These are phyloP conservation scores for Pestalotiopsis fici DNA, from an alignment of 2,329 filamentous ascomycete genomes.

Conservation along the genomic window DNA sequence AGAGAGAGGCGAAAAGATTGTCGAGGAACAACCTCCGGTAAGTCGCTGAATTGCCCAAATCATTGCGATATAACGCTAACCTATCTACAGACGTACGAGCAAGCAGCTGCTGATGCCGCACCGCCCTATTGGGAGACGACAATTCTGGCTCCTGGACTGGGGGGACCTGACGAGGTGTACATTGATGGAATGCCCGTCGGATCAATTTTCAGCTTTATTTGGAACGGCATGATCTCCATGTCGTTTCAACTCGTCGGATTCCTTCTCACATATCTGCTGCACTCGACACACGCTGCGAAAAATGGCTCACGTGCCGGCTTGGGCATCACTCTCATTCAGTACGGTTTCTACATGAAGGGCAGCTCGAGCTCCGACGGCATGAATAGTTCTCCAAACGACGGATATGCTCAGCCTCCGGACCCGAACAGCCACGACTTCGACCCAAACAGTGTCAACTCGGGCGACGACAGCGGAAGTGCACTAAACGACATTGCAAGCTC, in stretches of 20 bases:
- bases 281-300: constrained; percentile 97
- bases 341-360: constrained; percentile 92
- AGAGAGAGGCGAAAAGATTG: constrained; percentile 71
- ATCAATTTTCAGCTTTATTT: constrained; percentile 82
- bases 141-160: constrained; percentile 88
- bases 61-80: constrained; percentile 19
- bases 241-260: constrained; percentile 97
- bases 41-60: constrained; percentile 36
- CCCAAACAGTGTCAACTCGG: constrained; percentile 60
- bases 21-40: constrained; percentile 92
- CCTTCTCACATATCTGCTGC: constrained; percentile 94
- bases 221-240: constrained; percentile 96
- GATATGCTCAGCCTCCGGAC: constrained; percentile 73
- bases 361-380: constrained; percentile 44
- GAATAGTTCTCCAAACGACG: constrained; percentile 48
- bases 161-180: constrained; percentile 91
- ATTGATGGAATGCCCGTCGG: constrained; percentile 94
- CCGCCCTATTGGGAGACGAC: constrained; percentile 99
- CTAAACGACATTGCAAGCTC: constrained; percentile 65
- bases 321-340: constrained; percentile 93
- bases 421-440: constrained; percentile 91
- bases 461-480: constrained; percentile 40
- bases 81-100: constrained; percentile 83
- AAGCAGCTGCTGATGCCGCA: constrained; percentile 93
- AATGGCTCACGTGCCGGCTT: constrained; percentile 94